A percentile compares a stretch with the other conserved stretches of the same genome.
These are phyloP conservation scores for Rhynchosporium graminicola DNA, from an alignment of 2,329 filamentous ascomycete genomes.

Conservation along the genomic window DNA sequence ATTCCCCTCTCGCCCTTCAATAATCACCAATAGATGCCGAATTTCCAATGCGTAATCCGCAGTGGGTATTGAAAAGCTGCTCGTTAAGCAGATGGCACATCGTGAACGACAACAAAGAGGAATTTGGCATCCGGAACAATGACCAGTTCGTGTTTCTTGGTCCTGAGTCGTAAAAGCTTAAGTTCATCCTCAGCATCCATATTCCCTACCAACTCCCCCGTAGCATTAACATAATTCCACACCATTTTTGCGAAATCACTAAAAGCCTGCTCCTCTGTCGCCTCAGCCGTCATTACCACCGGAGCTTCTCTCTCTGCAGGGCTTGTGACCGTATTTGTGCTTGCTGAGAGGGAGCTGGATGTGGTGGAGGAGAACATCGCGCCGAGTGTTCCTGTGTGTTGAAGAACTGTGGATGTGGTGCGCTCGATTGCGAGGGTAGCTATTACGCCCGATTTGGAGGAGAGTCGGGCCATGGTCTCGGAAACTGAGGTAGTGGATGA, in stretches of 20 bases:
- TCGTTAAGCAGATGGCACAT: conserved; percentile 67
- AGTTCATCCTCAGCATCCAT: conserved; percentile 78
- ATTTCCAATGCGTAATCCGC: not conserved
- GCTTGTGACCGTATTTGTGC: not conserved
- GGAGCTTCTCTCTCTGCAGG: not conserved
- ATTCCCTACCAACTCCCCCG: conserved; percentile 69
- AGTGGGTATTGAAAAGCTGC: not conserved
- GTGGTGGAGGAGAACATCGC: conserved; percentile 43
- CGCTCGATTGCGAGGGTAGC: conserved; percentile 76
- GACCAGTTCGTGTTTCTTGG: conserved; percentile 83
- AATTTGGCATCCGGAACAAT: conserved; percentile 81
- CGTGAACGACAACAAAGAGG: conserved; percentile 76
- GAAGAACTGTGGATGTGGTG: conserved; percentile 70
- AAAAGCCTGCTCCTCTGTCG: conserved; percentile 4
- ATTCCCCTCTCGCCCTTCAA: not conserved
- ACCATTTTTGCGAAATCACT: conserved; percentile 71
- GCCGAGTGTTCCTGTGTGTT: conserved; percentile 65
- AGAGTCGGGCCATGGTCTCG: conserved; percentile 48
- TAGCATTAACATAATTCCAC: conserved; percentile 71
- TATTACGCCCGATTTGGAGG: conserved; percentile 77
- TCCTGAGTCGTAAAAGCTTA: conserved; percentile 73
- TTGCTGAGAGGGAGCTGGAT: not conserved
- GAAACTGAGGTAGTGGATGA: conserved; percentile 18
- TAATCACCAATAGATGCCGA: conserved; percentile 11
- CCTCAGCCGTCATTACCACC: not conserved